A percentile compares a stretch with the other conserved stretches of the same genome.
phyloP scores from a whole-genome alignment of 805 yeast species.

The Candida ascalaphidarum region DNA sequence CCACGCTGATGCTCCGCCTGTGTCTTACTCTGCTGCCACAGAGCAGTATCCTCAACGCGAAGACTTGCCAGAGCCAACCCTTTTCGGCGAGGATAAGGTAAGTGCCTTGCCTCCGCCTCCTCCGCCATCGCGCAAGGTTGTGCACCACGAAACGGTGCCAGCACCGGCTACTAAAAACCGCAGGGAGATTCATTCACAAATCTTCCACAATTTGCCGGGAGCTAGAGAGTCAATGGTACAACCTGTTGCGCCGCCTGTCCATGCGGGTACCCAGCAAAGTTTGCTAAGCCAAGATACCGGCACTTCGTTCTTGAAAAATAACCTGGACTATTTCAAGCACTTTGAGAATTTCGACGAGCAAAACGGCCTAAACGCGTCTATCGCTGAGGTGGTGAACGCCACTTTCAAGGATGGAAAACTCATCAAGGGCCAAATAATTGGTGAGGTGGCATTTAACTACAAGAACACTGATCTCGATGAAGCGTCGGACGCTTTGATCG shows the following conservation, averaged over 20 bases:
- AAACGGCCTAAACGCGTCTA: conserved; percentile 66
- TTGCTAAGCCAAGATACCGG: conserved; percentile 33
- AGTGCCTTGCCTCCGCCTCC: conserved; percentile 42
- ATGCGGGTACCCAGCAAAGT: conserved; percentile 5
- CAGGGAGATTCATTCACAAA: conserved; percentile 36
- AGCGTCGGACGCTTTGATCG: too few species aligned
- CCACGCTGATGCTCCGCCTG: too few species aligned
- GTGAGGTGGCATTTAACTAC: conserved; percentile 82
- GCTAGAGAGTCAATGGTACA: conserved; percentile 24
- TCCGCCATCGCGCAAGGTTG: conserved; percentile 49
- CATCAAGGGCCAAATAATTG: conserved; percentile 55
- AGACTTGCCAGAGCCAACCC: not conserved
- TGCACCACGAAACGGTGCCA: conserved; percentile 12
- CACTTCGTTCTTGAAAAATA: conserved; percentile 39
- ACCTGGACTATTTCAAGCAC: conserved; percentile 35
- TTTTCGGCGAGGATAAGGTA: conserved; percentile 5
- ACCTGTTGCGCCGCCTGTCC: conserved; percentile 6
- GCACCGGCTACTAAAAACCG: conserved; percentile 21
- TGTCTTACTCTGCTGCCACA: too few species aligned
- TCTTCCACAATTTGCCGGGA: conserved; percentile 36
- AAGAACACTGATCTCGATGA: conserved; percentile 17
- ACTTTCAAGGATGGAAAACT: conserved; percentile 61
- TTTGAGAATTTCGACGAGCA: conserved; percentile 5
- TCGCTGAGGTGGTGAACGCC: conserved; percentile 82
- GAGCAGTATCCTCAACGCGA: too few species aligned